Evolutionary conservation across 768 basidiomycete genomes (phyloP), one percentile per base, ranked within the genome.

Genomic region (Phaffia tasmanica): DNA sequence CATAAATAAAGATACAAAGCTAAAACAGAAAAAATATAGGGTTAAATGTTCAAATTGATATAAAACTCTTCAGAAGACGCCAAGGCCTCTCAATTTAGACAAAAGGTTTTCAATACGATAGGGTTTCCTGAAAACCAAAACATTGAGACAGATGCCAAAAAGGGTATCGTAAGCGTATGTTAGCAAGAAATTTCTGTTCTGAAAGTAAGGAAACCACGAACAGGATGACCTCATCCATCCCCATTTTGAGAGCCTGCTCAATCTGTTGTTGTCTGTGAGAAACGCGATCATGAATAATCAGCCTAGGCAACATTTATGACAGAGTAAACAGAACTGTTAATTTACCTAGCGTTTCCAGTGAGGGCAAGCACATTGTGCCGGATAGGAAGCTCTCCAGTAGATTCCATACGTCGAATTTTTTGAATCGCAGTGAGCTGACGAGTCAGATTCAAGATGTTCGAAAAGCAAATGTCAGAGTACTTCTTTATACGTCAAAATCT

Each of bases 341-440:
- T 42, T 21, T 58, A 50, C 0, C 64, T 7, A 15, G 64, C 64
- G 21, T 65, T 65, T 3, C 64, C 62, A 11, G 62, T 53, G 4
- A 63, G 53, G 3, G 62, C 72, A 27, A 73, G 64, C 50, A 73
- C 55, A 49, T n/a, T 42, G 35, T 57, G 62, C n/a, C 50, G 30
- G 19, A 30, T 53, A 16, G 50, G 42, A 2, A 60, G 47, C 2
- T 56, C 46, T 14, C 69, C 70, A 0, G 47, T 25, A 23, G 63
- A 58, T 61, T 69, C 70, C 42, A 60, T 60, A 60, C 49, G 23
- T 47, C 72, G 70, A 29, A 71, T 69, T 19, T 60, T 35, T 0
- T 65, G 57, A 8, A 70, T 72, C 14, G 72, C 72, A 0, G 62
- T 61, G 7, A 72, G 68, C 70, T 46, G 14, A 23, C 15, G 14